Conservation (phyloP, 345 rosid species). For the Carallia pectinifolia region DNA sequence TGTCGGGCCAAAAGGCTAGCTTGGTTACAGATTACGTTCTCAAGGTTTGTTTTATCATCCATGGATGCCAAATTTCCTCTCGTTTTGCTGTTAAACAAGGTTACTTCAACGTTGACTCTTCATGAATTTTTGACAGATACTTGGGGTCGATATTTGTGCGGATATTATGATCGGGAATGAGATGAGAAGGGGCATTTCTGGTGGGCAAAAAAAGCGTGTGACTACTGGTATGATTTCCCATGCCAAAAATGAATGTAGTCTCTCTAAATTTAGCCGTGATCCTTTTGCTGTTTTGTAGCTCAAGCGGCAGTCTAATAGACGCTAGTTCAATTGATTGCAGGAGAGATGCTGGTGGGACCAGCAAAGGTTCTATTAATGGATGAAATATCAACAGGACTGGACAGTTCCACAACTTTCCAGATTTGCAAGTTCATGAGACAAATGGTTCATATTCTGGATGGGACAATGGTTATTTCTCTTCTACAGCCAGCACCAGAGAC, state of each 20-base stretch:
- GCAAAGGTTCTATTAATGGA: slow-evolving; percentile 88
- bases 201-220: slow-evolving; percentile 6
- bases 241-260: no score
- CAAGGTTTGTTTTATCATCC: slow-evolving; percentile 26
- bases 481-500: slow-evolving; percentile 55
- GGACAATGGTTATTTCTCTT: slow-evolving; percentile 46
- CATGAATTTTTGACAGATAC: slow-evolving; percentile 31
- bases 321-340: slow-evolving; percentile 40
- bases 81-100: not conserved
- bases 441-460: slow-evolving; percentile 32
- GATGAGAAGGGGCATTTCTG: slow-evolving; percentile 48
- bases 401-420: slow-evolving; percentile 71
- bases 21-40: slow-evolving; percentile 47
- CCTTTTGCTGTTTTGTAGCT: not conserved
- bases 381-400: slow-evolving; percentile 91
- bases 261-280: no score
- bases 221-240: slow-evolving; percentile 34
- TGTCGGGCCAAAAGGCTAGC: slow-evolving; percentile 22
- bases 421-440: slow-evolving; percentile 29
- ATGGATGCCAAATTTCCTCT: not conserved
- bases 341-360: slow-evolving; percentile 94
- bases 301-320: not conserved
- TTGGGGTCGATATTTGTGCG: slow-evolving; percentile 46
- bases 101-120: not conserved
- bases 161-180: slow-evolving; percentile 43